Evolutionary conservation across 2,329 filamentous ascomycete genomes (phyloP), one percentile per base, ranked within the genome.

Genomic region (Phoma herbarum): DNA sequence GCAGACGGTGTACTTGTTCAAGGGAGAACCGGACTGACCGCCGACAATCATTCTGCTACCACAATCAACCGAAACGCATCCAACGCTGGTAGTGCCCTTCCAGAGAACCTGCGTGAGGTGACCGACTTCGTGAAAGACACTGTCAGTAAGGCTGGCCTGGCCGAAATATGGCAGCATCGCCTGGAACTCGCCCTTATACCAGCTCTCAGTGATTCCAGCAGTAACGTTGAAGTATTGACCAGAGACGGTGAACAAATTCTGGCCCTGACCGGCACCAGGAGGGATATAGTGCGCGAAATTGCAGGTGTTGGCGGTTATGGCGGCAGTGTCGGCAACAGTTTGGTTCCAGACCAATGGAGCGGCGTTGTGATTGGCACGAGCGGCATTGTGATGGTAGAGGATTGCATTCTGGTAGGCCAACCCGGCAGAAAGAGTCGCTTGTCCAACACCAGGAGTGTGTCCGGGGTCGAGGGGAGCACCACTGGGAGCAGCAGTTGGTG

Each of bases 171-270:
- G 77, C 28, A 73, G 70, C 58, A 83, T 83, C 78, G 84, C 88
- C 63, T 75, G 74, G 69, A 90, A 81, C 78, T 97, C 92, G 70
- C 85, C 86, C 76, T 95, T 92, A 85, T 97, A 97, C 92, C 95
- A 97, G 80, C 89, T 83, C 75, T 94, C 85, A 71, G 88, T 91
- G 74, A 94, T 88, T 66, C 90, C 87, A 63, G 85, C 82, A 52
- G 87, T 86, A 62, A 91, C 82, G 45, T 88, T 84, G 60, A 73
- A 75, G 77, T 78, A 56, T n/a, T 80, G 75, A 2, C 78, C 72
- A 60, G 86, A 83, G 65, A 88, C 83, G 60, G 89, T 88, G 72
- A 91, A 94, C 59, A 98, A 89, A 85, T 98, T 99, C 82, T 99
- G 95, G 63, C 95, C 95, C 82, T 98, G 94, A 43, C 84, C 83